A percentile compares a stretch with the other conserved stretches of the same genome.
These are phyloP conservation scores for Elsinoe ampelina DNA, from an alignment of 2,329 filamentous ascomycete genomes.

Conservation along the genomic window DNA sequence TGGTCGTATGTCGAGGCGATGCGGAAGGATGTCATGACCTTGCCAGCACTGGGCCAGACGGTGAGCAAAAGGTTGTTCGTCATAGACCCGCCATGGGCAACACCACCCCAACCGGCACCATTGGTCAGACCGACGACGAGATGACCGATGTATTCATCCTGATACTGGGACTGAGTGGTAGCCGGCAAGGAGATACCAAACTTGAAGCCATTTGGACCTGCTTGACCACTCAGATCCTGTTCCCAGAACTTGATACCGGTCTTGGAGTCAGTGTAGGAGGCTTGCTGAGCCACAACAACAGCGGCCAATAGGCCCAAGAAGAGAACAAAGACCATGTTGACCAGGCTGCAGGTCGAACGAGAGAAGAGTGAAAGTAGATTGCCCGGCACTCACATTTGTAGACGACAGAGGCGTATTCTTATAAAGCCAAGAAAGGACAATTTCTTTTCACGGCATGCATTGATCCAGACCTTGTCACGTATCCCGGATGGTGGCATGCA, in stretches of 20 bases:
- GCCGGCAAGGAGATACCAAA: slow-evolving; percentile 12
- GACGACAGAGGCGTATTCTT: neutral
- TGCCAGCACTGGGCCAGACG: slow-evolving; percentile 46
- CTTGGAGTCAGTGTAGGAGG: slow-evolving; percentile 23
- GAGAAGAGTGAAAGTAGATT: neutral
- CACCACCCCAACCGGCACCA: slow-evolving; percentile 48
- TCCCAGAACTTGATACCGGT: slow-evolving; percentile 48
- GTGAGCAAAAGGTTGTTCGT: slow-evolving; percentile 49
- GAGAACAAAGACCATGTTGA: neutral
- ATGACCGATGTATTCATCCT: slow-evolving; percentile 51
- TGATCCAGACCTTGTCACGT: neutral
- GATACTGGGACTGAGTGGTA: slow-evolving; percentile 31
- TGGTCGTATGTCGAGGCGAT: slow-evolving; percentile 46
- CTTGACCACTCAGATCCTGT: slow-evolving; percentile 33
- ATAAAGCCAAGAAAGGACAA: neutral
- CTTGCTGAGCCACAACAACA: slow-evolving; percentile 20
- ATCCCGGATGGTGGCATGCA: neutral
- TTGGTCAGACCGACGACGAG: slow-evolving; percentile 38
- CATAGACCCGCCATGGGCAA: slow-evolving; percentile 51
- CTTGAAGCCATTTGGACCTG: slow-evolving; percentile 35
- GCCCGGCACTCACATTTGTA: neutral
- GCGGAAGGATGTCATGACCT: slow-evolving; percentile 50
- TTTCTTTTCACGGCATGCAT: neutral
- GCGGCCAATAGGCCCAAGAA: slow-evolving; percentile 16
- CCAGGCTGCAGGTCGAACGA: neutral